A percentile compares a stretch with the other conserved stretches of the same genome.
Conservation (phyloP, 306 rosid genomes). For the Vachellia pachyceras region DNA sequence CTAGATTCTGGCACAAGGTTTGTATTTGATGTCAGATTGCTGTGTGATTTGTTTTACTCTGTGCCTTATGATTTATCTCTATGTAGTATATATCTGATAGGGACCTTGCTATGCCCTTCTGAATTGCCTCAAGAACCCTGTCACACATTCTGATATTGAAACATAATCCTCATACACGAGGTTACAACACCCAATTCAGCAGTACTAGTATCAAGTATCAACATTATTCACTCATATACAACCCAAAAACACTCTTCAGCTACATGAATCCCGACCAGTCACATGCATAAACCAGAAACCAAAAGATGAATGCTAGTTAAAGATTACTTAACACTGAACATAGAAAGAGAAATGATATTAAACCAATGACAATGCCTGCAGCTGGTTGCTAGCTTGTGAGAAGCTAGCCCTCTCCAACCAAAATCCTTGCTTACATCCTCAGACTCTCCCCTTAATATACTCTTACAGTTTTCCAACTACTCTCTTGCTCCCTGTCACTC, state of each 20-base stretch:
- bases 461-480: not conserved
- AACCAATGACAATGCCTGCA: not conserved
- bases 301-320: not conserved
- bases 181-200: not conserved
- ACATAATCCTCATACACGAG: not conserved
- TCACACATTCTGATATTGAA: not conserved
- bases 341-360: not conserved
- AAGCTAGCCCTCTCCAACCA: not conserved
- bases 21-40: slow-evolving; percentile 39
- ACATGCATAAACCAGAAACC: not conserved
- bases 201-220: not conserved
- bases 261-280: not conserved
- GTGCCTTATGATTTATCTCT: slow-evolving; percentile 6
- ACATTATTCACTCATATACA: not conserved
- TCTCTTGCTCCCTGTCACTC: not conserved
- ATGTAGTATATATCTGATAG: slow-evolving; percentile 12
- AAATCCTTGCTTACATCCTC: not conserved
- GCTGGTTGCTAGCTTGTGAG: not conserved
- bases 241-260: not conserved
- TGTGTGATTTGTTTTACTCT: slow-evolving; percentile 33
- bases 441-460: not conserved
- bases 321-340: not conserved
- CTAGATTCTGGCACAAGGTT: slow-evolving; percentile 99
- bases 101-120: not conserved
- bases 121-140: not conserved